These are phyloP conservation scores for Gypsophila paniculata DNA, from an alignment of 179 eudicot genomes.

Conservation along the genomic window DNA sequence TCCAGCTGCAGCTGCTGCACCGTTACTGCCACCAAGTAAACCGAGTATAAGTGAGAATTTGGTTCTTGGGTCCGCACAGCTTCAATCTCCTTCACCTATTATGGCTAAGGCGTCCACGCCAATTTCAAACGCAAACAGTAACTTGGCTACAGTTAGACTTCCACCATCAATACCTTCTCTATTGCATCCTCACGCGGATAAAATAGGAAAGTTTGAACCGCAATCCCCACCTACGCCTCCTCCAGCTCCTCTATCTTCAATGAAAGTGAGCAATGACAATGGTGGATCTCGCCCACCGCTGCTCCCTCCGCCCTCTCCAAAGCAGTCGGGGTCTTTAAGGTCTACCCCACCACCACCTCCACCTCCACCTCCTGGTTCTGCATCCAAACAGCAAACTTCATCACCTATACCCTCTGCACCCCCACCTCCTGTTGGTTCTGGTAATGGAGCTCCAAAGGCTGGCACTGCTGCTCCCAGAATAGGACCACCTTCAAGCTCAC, in stretches of 20 bases:
- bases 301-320: slow-evolving; percentile 16
- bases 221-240: slow-evolving; percentile 24
- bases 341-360: slow-evolving; percentile 18
- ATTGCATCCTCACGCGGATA: slow-evolving; percentile 2
- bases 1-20: slow-evolving; percentile 11
- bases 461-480: slow-evolving; percentile 23
- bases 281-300: slow-evolving; percentile 26
- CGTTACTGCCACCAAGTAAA: neutral
- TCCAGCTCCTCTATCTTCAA: slow-evolving; percentile 18
- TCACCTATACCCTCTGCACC: slow-evolving; percentile 42
- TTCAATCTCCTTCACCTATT: slow-evolving; percentile 19
- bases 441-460: slow-evolving; percentile 27
- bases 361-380: slow-evolving; percentile 38
- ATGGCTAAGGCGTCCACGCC: neutral
- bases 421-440: slow-evolving; percentile 42
- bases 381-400: slow-evolving; percentile 17
- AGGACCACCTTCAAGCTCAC: slow-evolving; percentile 43
- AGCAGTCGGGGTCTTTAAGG: slow-evolving; percentile 12
- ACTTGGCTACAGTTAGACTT: slow-evolving; percentile 16
- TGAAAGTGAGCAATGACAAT: slow-evolving; percentile 19
- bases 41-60: slow-evolving; percentile 1
- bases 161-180: slow-evolving; percentile 27
- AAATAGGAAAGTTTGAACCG: slow-evolving; percentile 13
- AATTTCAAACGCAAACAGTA: slow-evolving; percentile 17
- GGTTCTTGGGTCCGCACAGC: slow-evolving; percentile 7